phyloP scores from a whole-genome alignment of 2,329 filamentous ascomycete species.

The Thielaviopsis populi region DNA sequence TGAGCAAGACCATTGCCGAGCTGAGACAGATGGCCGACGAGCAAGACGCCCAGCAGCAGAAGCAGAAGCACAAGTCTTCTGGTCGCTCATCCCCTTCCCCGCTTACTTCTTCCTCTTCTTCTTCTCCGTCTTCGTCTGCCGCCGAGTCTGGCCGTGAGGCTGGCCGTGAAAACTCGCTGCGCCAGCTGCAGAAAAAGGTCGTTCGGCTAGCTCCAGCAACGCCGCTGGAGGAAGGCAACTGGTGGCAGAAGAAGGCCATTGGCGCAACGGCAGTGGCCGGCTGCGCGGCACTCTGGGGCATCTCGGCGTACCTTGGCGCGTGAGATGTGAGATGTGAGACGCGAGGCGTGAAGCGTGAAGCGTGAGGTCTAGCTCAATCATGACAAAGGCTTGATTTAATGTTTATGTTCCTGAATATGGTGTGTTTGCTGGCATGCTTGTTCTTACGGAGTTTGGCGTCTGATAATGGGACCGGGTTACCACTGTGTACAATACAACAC shows the following conservation, averaged over 20 bases:
- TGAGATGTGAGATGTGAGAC: too few relatives aligned
- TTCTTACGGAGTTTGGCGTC: background rate
- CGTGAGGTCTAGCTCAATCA: background rate
- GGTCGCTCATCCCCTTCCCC: background rate
- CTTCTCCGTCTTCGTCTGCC: background rate
- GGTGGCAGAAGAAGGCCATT: constrained; percentile 50
- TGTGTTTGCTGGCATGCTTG: background rate
- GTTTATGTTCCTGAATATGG: background rate
- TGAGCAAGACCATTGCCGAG: constrained; percentile 51
- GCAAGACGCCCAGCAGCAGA: constrained; percentile 21
- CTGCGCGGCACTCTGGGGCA: constrained; percentile 43
- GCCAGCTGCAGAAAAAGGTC: constrained; percentile 15
- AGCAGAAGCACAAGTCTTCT: constrained; percentile 14
- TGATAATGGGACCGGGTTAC: background rate
- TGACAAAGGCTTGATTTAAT: background rate
- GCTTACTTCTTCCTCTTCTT: background rate
- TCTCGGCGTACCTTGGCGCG: constrained; percentile 37
- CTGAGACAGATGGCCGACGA: constrained; percentile 36
- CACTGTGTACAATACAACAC: background rate
- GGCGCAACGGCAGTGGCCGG: constrained; percentile 48
- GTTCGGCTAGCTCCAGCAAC: constrained; percentile 28
- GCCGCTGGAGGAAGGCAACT: constrained; percentile 48
- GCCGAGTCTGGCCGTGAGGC: background rate
- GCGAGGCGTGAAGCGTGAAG: too few relatives aligned
- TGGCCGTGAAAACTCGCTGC: background rate